Percentiles rank a stretch among this genome's conserved stretches.
These are phyloP conservation scores for Colletotrichum sublineola DNA, from an alignment of 2,329 filamentous ascomycete species.

Conservation along the genomic window DNA sequence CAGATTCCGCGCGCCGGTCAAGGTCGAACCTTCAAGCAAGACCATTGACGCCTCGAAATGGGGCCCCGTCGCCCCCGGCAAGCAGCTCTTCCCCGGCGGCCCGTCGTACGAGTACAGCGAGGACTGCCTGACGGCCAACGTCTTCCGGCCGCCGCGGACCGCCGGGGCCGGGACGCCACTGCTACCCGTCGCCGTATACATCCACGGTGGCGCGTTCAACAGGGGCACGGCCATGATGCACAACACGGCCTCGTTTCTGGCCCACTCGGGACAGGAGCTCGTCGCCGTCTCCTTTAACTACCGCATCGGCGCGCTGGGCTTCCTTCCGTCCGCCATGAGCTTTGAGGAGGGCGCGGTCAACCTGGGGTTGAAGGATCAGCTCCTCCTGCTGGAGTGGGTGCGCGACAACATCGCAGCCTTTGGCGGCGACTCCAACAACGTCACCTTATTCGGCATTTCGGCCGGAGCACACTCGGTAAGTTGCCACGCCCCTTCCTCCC, in stretches of 20 bases:
- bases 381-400: conserved; percentile 72
- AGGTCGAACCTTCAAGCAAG: conserved; percentile 46
- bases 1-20: conserved; percentile 61
- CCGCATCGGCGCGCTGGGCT: conserved; percentile 76
- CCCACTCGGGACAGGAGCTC: conserved; percentile 66
- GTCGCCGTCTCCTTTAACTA: conserved; percentile 73
- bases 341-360: conserved; percentile 71
- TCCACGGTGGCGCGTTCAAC: conserved; percentile 76
- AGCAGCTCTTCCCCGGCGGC: conserved; percentile 46
- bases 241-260: conserved; percentile 72
- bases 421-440: conserved; percentile 69
- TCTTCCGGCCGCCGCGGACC: conserved; percentile 58
- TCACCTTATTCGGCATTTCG: conserved; percentile 73
- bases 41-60: conserved; percentile 53
- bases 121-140: conserved; percentile 67
- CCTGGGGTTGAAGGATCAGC: conserved; percentile 74
- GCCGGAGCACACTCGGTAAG: conserved; percentile 72
- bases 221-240: conserved; percentile 65
- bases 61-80: conserved; percentile 55
- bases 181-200: conserved; percentile 67
- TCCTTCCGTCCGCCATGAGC: conserved; percentile 69
- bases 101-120: conserved; percentile 54
- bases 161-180: conserved; percentile 35
- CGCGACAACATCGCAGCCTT: conserved; percentile 70
- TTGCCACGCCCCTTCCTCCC: not conserved